Base-by-base conservation (phyloP, 805 yeast genomes). In the Cyberlindnera euphorbiiphila region DNA sequence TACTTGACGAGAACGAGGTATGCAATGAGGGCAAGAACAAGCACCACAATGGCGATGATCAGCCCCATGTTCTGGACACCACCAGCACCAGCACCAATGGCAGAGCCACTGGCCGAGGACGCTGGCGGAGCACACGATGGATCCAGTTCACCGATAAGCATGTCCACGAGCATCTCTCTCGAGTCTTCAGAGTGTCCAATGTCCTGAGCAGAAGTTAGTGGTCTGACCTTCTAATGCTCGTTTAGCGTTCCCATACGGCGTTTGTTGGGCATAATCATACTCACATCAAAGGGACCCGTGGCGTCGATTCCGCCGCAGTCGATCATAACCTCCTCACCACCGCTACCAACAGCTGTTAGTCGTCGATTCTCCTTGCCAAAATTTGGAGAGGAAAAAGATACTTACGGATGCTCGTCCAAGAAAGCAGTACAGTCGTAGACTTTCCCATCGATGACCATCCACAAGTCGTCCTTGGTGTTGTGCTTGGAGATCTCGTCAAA, bases 111-210 rank as follows among this genome's bases (percentile, higher is more conserved):
- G 20, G 42, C 20, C 9, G 29, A 24, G 6, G 38, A 12, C 50
- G 57, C 20, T 28, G 36, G 39, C 27, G 44, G 45, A 12, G 46
- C 56, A 46, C 75, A 74, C 26, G 73, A 72, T 32, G 79, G 85
- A 56, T 88, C 89, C 36, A 91, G 71, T 36, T 73, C 80, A 49
- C 98, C 98, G 42, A 93, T 73, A 50, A 74, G 68, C 57, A 87
- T 66, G 27, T 74, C 77, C 30, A 65, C 70, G 54, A 93, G 69
- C 50, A 82, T 70, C 53, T 82, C 93, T 51, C 80, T 78, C 27
- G 99, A 98, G 50, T 89, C 96, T 46, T 89, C 97, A 24, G 98
- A 87, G 66, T 93, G 99, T 24, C 99, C 99, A 59, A 93, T 89
- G 57, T 87, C 96, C 79, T 38, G 72, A 11, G 8, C 10, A 11